Base-by-base conservation (phyloP, 73 alveolate genomes). In the Paramecium caudatum region DNA sequence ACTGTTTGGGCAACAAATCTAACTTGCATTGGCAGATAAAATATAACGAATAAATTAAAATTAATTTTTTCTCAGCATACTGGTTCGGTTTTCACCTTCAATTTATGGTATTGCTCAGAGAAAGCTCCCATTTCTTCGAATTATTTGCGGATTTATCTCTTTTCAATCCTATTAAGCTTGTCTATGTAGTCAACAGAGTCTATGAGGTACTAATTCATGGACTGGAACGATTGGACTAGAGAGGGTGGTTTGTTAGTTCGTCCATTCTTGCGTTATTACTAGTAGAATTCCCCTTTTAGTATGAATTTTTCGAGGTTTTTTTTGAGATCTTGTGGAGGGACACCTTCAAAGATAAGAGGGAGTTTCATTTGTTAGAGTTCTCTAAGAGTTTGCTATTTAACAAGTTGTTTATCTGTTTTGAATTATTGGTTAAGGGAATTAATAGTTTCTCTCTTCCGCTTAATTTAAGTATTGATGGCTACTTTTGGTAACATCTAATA, bases 401-500 rank as follows among this genome's bases (percentile, higher is more conserved):
- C 84, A 5, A 34, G 21, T 13, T 68, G 19, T 37, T 68, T n/a
- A 68, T 68, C 84, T 3, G 16, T 34, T 37, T 68, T 68, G 19
- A 68, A 36, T 68, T 34, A 36, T 34, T 34, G 34, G 34, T 68
- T 37, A 34, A 68, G 50, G 8, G 2, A 15, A n/a, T 34, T 68
- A 30, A 68, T 68, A 2, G 50, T 68, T 68, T 68, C 84, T 10
- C 37, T 68, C 37, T 68, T 68, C 34, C 84, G 25, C 34, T 68
- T 68, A 8, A 68, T 37, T n/a, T 68, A 12, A 34, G 25, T 32
- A n/a, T 49, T 37, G 8, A 34, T 5, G 15, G 84, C 84, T 32
- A 68, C 15, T 68, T 68, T 68, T n/a, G 84, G 84, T 37, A 68
- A 9, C 36, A 68, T 0, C 2, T 34, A 8, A 7, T 34, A 68